These are phyloP conservation scores for Populus tremula DNA, from an alignment of 345 rosid genomes.

Conservation along the genomic window DNA sequence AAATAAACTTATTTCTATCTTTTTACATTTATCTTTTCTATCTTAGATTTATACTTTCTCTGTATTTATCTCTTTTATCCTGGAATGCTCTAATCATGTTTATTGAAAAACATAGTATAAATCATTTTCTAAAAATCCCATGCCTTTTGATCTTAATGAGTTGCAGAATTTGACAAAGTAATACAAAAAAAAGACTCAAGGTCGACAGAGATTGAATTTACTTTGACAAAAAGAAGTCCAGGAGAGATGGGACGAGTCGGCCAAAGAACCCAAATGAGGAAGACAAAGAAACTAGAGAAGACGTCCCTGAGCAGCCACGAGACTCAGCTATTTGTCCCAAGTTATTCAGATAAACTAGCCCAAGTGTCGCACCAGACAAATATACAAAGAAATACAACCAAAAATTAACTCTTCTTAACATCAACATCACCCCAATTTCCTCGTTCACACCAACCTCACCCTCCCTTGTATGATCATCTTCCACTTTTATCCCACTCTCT, in stretches of 20 bases:
- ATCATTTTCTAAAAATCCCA: no score
- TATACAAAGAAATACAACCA: constrained; percentile 77
- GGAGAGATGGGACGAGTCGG: constrained; percentile 76
- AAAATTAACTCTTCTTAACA: constrained; percentile 59
- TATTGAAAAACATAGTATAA: neutral
- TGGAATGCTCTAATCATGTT: neutral
- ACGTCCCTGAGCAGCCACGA: constrained; percentile 43
- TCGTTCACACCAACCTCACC: constrained; percentile 33
- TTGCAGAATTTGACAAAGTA: neutral
- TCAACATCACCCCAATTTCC: constrained; percentile 59
- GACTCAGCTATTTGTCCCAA: constrained; percentile 94
- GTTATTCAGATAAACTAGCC: constrained; percentile 73
- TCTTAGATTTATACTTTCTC: no score
- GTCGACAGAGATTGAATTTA: constrained; percentile 15
- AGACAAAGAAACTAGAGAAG: constrained; percentile 67
- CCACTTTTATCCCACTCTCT: constrained; percentile 1
- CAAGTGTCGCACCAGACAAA: constrained; percentile 78
- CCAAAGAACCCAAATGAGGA: constrained; percentile 90
- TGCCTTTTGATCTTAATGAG: no score
- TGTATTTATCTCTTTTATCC: no score
- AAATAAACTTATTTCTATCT: no score
- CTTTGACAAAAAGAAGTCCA: constrained; percentile 67
- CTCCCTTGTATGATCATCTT: constrained; percentile 8
- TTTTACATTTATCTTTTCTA: no score
- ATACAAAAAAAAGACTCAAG: neutral